Evolutionary conservation across 2,329 filamentous ascomycete species (phyloP).

Genomic region (Sclerotinia trifoliorum): DNA sequence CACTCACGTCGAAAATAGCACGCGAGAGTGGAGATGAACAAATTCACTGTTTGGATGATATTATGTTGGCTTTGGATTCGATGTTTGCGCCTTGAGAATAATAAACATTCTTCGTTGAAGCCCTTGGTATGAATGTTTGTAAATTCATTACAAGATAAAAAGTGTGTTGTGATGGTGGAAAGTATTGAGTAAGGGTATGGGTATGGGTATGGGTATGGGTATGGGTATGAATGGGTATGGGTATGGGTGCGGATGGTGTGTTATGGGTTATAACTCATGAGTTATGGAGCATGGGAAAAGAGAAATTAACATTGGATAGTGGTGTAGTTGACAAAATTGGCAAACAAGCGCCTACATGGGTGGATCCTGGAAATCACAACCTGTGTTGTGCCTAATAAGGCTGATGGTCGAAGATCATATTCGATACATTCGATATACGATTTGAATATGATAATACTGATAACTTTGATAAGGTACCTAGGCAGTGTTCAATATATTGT

Average conservation of each 20-base stretch:
- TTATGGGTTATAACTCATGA: background rate
- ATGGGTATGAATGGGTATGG: too few relatives aligned
- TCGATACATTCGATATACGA: background rate
- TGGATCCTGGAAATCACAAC: conserved; percentile 12
- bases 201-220: background rate
- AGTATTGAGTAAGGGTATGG: background rate
- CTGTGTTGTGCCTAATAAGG: conserved; percentile 7
- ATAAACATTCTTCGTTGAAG: conserved; percentile 30
- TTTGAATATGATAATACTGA: background rate
- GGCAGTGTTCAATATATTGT: background rate
- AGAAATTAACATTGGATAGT: conserved; percentile 13
- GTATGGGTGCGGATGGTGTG: background rate
- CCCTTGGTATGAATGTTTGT: conserved; percentile 29
- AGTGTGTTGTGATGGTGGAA: background rate
- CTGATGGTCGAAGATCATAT: conserved; percentile 12
- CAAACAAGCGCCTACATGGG: conserved; percentile 19
- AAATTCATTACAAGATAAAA: conserved; percentile 24
- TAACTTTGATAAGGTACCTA: background rate
- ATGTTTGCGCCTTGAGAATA: conserved; percentile 22
- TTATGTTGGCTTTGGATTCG: conserved; percentile 18
- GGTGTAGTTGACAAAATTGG: conserved; percentile 12
- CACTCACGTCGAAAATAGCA: conserved; percentile 19
- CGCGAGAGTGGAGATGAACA: conserved; percentile 15
- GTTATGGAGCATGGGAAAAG: conserved; percentile 1
- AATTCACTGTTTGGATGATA: conserved; percentile 20